These are phyloP conservation scores for Chloris gayana DNA, from an alignment of 176 grass and related monocot genomes.

Conservation along the genomic window DNA sequence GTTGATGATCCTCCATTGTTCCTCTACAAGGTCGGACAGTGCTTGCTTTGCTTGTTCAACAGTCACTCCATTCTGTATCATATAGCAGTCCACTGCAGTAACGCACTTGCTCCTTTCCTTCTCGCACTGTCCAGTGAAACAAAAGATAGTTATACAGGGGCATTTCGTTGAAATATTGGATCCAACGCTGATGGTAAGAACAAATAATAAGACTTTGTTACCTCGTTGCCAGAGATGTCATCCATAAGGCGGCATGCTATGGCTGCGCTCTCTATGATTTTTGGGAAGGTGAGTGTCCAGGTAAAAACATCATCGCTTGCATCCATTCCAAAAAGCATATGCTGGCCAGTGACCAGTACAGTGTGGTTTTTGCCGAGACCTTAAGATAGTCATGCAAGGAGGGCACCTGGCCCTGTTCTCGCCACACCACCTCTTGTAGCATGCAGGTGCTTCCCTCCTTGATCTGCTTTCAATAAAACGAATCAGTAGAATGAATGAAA, in stretches of 20 bases:
- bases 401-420: background rate
- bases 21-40: background rate
- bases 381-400: background rate
- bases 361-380: background rate
- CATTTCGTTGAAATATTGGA: background rate
- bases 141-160: too few relatives aligned
- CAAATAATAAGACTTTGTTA: background rate
- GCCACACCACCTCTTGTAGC: slow-evolving; percentile 10
- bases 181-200: background rate
- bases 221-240: slow-evolving; percentile 3
- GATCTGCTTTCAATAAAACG: background rate
- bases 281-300: background rate
- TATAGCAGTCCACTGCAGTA: background rate
- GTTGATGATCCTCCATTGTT: slow-evolving; percentile 12
- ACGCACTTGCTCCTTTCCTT: background rate
- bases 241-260: background rate
- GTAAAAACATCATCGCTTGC: background rate
- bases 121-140: background rate
- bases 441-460: background rate
- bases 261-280: slow-evolving; percentile 1
- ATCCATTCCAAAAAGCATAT: background rate
- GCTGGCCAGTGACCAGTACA: background rate
- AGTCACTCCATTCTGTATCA: background rate
- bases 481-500: background rate
- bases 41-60: background rate